Base-by-base conservation (phyloP, 352 stramenopile species). In the Phytophthora rubi region DNA sequence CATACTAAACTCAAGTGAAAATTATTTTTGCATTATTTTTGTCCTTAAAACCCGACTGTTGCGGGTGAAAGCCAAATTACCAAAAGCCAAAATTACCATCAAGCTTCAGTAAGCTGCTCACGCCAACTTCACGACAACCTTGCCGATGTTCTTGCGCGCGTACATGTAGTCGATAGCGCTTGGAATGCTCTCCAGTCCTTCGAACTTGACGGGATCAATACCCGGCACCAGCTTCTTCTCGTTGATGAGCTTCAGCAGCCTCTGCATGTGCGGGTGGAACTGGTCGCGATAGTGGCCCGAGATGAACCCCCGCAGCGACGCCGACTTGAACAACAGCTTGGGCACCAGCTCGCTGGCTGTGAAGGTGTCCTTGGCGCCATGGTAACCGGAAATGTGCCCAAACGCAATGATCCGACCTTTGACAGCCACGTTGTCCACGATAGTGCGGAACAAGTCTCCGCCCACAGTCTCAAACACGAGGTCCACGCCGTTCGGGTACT, bases 281-380 rank as follows among this genome's bases (percentile, higher is more conserved):
- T 64, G 39, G 26, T 88, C 65, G 16, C 37, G 33, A 56, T 85
- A 79, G 65, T 67, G 66, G 35, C 58, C 47, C 8, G 65, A 60
- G 30, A 80, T 63, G 59, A 88, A 88, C 0, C 77, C 80, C 9
- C 71, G 69, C 49, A 88, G 26, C 52, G 77, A 73, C 28, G 49
- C 70, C 37, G 70, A 69, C 26, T 65, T 58, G 48, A 35, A 54
- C 8, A 54, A 12, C 10, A 54, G 48, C 23, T 54, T 54, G 48
- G 48, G 48, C 48, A 54, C 48, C 10, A 54, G 48, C 8, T 54
- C 48, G 23, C 48, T 54, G 23, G 12, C 48, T 3, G 23, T 26
- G 48, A 54, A 54, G 23, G 48, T 35, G 48, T 54, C 48, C 48
- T 54, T 37, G 48, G 48, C 48, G 12, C 48, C 48, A 12, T 54